phyloP scores from a whole-genome alignment of 1,139 yeast species.

The Arxiozyma slooffiae region DNA sequence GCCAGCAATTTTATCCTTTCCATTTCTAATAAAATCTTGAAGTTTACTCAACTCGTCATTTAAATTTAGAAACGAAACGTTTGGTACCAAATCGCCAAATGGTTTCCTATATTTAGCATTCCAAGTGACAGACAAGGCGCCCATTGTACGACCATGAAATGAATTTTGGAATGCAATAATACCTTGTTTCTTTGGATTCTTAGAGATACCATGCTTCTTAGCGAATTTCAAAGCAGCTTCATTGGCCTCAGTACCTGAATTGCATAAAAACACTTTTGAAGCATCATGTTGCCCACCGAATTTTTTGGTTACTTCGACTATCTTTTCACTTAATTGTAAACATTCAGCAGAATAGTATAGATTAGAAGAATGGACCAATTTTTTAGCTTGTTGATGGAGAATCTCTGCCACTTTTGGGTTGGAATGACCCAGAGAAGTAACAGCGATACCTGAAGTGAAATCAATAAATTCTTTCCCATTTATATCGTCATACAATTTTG shows the following conservation, averaged over 20 bases:
- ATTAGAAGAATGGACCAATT: conserved; percentile 76
- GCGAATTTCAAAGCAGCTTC: conserved; percentile 97
- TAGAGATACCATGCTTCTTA: conserved; percentile 63
- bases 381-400: conserved; percentile 58
- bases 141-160: conserved; percentile 93
- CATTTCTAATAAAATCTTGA: conserved; percentile 33
- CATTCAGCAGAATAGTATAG: conserved; percentile 79
- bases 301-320: conserved; percentile 57
- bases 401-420: conserved; percentile 64
- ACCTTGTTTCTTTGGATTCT: conserved; percentile 51
- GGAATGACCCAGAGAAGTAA: conserved; percentile 86
- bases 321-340: conserved; percentile 61
- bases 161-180: conserved; percentile 78
- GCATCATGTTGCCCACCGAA: conserved; percentile 78
- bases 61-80: conserved; percentile 40
- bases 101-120: conserved; percentile 89
- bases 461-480: conserved; percentile 74
- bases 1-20: conserved; percentile 74
- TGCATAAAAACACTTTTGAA: conserved; percentile 74
- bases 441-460: conserved; percentile 94
- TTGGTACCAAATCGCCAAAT: conserved; percentile 81
- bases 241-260: conserved; percentile 94
- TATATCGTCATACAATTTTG: conserved; percentile 41
- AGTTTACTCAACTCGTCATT: conserved; percentile 23
- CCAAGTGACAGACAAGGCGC: conserved; percentile 84